phyloP scores from a whole-genome alignment of 805 yeast genomes.

The Yarrowia yakushimensis region DNA sequence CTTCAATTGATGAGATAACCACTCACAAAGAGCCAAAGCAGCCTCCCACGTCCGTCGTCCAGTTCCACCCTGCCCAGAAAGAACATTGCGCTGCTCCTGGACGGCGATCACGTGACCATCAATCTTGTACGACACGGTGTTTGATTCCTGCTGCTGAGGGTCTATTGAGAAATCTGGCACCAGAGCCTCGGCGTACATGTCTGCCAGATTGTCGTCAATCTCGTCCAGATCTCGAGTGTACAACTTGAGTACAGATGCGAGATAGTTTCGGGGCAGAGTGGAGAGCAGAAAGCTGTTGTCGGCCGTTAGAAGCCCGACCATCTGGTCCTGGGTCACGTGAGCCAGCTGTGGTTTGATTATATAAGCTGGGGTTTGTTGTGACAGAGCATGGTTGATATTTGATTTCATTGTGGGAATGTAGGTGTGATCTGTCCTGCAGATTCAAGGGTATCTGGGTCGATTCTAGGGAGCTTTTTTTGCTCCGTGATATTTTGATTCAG shows the following conservation, averaged over 20 bases:
- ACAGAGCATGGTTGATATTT: slow-evolving; percentile 6
- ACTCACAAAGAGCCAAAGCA: slow-evolving; percentile 61
- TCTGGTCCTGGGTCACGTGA: neutral
- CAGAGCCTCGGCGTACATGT: slow-evolving; percentile 15
- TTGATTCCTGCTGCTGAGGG: neutral
- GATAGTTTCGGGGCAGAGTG: neutral
- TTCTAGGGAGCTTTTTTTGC: too few species aligned
- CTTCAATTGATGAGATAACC: slow-evolving; percentile 36
- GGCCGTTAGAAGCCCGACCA: neutral
- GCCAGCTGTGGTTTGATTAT: slow-evolving; percentile 10
- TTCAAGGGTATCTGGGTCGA: neutral
- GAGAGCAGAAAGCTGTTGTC: neutral
- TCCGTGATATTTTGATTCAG: too few species aligned
- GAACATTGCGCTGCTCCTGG: slow-evolving; percentile 32
- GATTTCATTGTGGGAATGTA: neutral
- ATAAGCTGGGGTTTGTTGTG: slow-evolving; percentile 20
- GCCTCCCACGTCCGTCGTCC: slow-evolving; percentile 96
- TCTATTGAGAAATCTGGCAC: neutral
- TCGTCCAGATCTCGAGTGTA: neutral
- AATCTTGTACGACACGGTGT: neutral
- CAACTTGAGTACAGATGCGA: neutral
- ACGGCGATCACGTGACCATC: slow-evolving; percentile 26
- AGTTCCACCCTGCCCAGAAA: slow-evolving; percentile 61
- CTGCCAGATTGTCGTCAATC: slow-evolving; percentile 12
- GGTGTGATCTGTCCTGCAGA: neutral